A percentile compares a stretch with the other conserved stretches of the same genome.
Conservation (phyloP, 2,329 filamentous ascomycete species). For the Canariomyces notabilis region DNA sequence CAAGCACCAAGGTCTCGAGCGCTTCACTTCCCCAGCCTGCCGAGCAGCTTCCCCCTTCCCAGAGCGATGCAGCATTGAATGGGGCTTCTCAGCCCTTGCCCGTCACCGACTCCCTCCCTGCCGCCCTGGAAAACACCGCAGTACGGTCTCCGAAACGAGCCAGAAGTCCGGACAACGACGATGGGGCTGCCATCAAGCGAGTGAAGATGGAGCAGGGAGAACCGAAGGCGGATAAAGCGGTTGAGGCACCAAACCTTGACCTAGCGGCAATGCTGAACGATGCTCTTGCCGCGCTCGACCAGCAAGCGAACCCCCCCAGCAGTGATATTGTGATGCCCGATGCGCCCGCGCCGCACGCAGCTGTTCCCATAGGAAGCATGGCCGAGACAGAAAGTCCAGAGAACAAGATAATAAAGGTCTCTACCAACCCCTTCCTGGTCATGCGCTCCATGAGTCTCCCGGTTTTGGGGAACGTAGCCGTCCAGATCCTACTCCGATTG, state of each 20-base stretch:
- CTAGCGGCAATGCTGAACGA: conserved; percentile 29
- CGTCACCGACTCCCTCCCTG: conserved; percentile 9
- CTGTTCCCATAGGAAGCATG: conserved; percentile 10
- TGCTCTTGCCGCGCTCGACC: conserved; percentile 27
- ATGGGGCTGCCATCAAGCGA: conserved; percentile 21
- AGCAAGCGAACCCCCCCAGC: conserved; percentile 9
- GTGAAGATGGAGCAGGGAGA: conserved; percentile 21
- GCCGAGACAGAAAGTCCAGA: conserved; percentile 20
- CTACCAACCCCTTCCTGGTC: conserved; percentile 31
- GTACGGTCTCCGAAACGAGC: conserved; percentile 23
- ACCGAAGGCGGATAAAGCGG: not conserved
- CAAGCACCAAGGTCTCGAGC: not conserved
- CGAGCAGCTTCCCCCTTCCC: not conserved
- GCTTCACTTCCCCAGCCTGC: not conserved
- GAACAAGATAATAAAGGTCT: conserved; percentile 32
- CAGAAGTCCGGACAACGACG: conserved; percentile 18
- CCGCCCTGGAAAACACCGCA: not conserved
- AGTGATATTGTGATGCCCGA: conserved; percentile 10
- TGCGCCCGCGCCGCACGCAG: not conserved
- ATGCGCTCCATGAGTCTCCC: conserved; percentile 34
- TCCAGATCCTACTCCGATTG: conserved; percentile 35
- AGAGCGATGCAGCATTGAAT: not conserved
- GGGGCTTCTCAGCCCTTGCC: not conserved
- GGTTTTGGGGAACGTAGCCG: conserved; percentile 32
- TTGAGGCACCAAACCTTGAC: conserved; percentile 20